phyloP scores from a whole-genome alignment of 495 filamentous ascomycete genomes.

The Chaetomium cochliodes region DNA sequence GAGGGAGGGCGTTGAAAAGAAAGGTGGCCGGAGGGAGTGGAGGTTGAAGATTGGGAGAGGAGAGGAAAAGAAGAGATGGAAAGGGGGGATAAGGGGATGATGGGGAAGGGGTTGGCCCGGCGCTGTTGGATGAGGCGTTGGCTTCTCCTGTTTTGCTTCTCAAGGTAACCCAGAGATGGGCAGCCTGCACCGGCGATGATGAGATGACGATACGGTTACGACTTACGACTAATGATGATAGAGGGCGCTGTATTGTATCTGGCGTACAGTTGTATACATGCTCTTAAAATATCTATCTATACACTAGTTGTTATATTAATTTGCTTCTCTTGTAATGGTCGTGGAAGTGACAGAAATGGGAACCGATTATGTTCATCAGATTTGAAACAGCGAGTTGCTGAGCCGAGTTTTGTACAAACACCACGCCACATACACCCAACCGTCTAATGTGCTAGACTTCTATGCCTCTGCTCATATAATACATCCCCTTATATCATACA shows the following conservation, averaged over 20 bases:
- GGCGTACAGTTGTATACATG: background rate
- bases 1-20: background rate
- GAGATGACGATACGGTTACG: background rate
- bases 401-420: no score
- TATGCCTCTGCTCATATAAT: background rate
- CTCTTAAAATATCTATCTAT: background rate
- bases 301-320: no score
- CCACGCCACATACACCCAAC: background rate
- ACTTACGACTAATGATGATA: constrained; percentile 6
- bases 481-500: constrained; percentile 4
- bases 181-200: background rate
- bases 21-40: no score
- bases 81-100: background rate
- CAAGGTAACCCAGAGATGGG: background rate
- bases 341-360: no score
- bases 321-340: no score
- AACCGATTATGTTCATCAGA: no score
- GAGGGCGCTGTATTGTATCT: background rate
- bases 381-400: no score
- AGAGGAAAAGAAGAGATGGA: background rate
- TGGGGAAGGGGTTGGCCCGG: background rate
- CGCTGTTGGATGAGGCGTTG: background rate
- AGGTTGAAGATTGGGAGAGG: background rate
- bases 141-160: background rate
- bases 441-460: background rate